These are phyloP conservation scores for Dipodascopsis tothii DNA, from an alignment of 805 yeast species.

Conservation along the genomic window DNA sequence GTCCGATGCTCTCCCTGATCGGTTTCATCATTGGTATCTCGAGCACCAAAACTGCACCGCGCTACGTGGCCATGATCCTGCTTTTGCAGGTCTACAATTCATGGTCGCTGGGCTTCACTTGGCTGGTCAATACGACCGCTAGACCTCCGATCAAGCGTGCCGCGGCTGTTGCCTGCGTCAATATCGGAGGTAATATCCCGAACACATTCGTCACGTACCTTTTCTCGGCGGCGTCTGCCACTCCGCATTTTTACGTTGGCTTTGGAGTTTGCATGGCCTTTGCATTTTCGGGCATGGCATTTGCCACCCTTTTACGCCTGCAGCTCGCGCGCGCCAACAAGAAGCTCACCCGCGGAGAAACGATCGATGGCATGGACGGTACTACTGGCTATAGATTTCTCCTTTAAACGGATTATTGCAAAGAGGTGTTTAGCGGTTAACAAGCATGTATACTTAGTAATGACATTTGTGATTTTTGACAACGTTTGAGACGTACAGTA, in stretches of 20 bases:
- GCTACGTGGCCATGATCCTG: conserved; percentile 49
- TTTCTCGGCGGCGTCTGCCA: conserved; percentile 8
- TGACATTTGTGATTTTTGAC: no score
- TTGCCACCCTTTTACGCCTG: conserved; percentile 14
- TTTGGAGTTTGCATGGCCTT: conserved; percentile 25
- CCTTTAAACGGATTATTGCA: no score
- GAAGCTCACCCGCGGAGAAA: conserved; percentile 24
- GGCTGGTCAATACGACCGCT: conserved; percentile 50
- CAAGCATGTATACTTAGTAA: no score
- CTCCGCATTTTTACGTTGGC: conserved; percentile 27
- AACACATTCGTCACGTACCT: conserved; percentile 26
- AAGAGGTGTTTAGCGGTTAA: no score
- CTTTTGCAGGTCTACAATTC: conserved; percentile 50
- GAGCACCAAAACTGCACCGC: conserved; percentile 47
- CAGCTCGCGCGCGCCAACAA: conserved; percentile 21
- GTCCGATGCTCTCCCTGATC: conserved; percentile 38
- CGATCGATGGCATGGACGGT: conserved; percentile 27
- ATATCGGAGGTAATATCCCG: conserved; percentile 30
- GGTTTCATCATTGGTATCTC: conserved; percentile 47
- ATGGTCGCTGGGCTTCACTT: conserved; percentile 49
- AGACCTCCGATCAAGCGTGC: conserved; percentile 44
- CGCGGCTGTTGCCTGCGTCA: conserved; percentile 47
- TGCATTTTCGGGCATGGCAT: conserved; percentile 15
- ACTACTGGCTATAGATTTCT: conserved; percentile 27
- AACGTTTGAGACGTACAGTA: no score